Evolutionary conservation across 495 filamentous ascomycete genomes (phyloP).

Genomic region (Pyronema omphalodes): DNA sequence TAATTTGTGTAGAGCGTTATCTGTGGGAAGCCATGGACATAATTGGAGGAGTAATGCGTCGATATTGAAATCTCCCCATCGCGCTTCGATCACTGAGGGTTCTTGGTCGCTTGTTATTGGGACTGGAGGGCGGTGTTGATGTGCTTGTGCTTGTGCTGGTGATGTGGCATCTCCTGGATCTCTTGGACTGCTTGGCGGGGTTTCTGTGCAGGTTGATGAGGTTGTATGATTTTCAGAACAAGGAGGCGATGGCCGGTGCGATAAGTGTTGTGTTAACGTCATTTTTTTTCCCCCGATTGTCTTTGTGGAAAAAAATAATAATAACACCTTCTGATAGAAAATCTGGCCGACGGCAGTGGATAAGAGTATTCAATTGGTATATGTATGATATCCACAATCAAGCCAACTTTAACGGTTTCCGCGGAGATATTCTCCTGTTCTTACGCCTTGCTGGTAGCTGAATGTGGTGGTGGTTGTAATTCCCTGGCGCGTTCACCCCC

Average conservation of each 20-base stretch:
- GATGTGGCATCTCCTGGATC: not conserved
- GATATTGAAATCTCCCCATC: not conserved
- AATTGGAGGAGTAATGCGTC: not conserved
- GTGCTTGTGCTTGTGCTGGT: not conserved
- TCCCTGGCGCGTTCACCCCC: not conserved
- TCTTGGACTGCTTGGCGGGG: too few species aligned
- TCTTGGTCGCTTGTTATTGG: not conserved
- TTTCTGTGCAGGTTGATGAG: too few species aligned
- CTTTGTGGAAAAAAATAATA: too few species aligned
- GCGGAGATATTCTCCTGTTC: not conserved
- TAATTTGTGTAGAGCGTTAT: not conserved
- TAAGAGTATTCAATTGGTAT: not conserved
- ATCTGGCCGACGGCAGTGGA: not conserved
- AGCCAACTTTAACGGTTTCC: not conserved
- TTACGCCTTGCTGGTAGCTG: not conserved
- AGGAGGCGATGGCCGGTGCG: too few species aligned
- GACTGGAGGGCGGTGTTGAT: not conserved
- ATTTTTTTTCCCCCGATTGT: too few species aligned
- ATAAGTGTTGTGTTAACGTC: too few species aligned
- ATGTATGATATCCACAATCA: not conserved
- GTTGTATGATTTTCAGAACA: too few species aligned
- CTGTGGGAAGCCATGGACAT: not conserved
- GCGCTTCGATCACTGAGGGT: not conserved
- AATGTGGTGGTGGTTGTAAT: not conserved
- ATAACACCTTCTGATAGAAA: not conserved